Evolutionary conservation across 208 protist genomes (phyloP).

Genomic region (Crithidia brevicula): DNA sequence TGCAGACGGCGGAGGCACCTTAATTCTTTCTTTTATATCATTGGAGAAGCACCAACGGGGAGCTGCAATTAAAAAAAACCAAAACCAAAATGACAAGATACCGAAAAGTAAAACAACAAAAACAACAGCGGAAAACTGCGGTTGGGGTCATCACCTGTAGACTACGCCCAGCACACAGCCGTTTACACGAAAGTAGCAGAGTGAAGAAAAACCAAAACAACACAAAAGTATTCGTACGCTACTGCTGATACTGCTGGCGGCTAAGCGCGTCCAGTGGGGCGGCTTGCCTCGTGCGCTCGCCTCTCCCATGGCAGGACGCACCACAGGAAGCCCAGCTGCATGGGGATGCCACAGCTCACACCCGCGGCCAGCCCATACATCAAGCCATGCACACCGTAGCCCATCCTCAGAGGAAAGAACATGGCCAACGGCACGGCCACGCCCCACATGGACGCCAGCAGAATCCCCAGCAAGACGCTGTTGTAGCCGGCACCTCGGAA

Average conservation of each 20-base stretch:
- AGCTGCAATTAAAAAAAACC: too few species aligned
- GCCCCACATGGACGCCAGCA: constrained; percentile 32
- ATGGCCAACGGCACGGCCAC: constrained; percentile 30
- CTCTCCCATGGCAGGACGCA: constrained; percentile 11
- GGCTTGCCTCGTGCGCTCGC: neutral
- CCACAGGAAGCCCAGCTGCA: constrained; percentile 22
- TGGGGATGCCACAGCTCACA: neutral
- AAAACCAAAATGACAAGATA: neutral
- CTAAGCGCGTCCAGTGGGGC: neutral
- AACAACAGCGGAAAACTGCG: too few species aligned
- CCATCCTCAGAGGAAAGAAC: constrained; percentile 11
- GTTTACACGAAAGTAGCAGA: neutral
- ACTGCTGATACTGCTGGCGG: too few species aligned
- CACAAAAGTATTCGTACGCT: neutral
- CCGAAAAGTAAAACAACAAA: constrained; percentile 5
- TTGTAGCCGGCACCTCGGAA: constrained; percentile 41
- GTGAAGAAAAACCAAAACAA: constrained; percentile 8
- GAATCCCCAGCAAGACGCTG: constrained; percentile 11
- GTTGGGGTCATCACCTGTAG: too few species aligned
- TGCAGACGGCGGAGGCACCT: too few species aligned
- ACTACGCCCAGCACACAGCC: neutral
- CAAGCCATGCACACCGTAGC: constrained; percentile 22
- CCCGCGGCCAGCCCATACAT: constrained; percentile 7
- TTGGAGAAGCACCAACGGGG: too few species aligned
- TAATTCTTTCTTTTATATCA: too few species aligned